Conservation (phyloP, 2,329 filamentous ascomycete genomes). For the Pyrenophora tritici-repentis region DNA sequence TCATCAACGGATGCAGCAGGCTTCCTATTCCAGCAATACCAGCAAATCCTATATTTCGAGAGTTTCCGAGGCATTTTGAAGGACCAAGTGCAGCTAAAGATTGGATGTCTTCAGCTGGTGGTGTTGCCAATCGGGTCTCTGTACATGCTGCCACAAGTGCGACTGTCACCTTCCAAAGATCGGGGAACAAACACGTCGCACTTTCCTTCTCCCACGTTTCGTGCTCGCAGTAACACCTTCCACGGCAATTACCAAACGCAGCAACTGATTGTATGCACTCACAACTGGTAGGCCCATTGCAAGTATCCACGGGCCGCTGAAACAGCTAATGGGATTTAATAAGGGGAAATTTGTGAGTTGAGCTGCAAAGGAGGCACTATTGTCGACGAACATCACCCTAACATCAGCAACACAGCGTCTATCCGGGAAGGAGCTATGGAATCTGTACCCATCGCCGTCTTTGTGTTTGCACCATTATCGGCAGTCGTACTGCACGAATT, state of each 20-base stretch:
- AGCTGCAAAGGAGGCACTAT: background rate
- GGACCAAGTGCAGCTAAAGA: background rate
- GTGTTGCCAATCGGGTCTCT: background rate
- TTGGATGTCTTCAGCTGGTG: background rate
- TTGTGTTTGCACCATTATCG: constrained; percentile 14
- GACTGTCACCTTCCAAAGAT: constrained; percentile 3
- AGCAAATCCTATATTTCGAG: background rate
- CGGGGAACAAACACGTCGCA: background rate
- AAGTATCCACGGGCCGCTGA: background rate
- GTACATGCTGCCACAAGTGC: constrained; percentile 2
- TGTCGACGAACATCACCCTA: background rate
- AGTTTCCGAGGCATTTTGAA: background rate
- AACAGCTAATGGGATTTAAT: background rate
- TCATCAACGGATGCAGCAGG: constrained; percentile 1
- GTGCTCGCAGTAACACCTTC: constrained; percentile 2
- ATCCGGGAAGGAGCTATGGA: constrained; percentile 9
- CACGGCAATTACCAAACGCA: background rate
- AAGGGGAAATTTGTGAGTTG: background rate
- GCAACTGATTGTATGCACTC: background rate
- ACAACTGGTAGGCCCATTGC: background rate
- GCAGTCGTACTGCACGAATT: constrained; percentile 20
- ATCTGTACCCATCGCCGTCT: constrained; percentile 3
- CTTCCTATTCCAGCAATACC: constrained; percentile 6
- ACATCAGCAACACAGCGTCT: background rate
- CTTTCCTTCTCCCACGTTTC: constrained; percentile 9